Base-by-base conservation (phyloP, 768 basidiomycete species). In the Boletus speciosus region DNA sequence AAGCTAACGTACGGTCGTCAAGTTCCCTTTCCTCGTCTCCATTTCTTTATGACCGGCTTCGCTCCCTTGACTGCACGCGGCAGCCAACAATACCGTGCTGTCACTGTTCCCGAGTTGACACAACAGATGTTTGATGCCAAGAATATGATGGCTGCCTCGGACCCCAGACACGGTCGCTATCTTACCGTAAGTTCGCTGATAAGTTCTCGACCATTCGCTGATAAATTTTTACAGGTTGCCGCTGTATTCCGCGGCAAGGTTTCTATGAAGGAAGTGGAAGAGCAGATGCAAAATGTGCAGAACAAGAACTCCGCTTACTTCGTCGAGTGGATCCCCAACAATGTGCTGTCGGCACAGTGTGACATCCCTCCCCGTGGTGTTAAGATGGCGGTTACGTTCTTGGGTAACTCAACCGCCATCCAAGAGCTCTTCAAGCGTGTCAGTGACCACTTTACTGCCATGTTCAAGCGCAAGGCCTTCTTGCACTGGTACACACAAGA, bases 291-390 rank as follows among this genome's bases (percentile, higher is more conserved):
- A 74, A 90, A 87, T 63, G 93, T 98, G 34, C 90, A 95, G 76
- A 92, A 83, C 82, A 97, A 96, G 84, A 97, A 98, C 81, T 90
- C 93, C 34, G 88, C 92, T 6, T 95, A 97, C 81, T 98, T 98
- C 66, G 95, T 98, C 61, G 95, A 99, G 74, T 99, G 97, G 97
- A 98, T 99, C 62, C 97, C 97, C 65, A 97, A 97, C 85, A 98
- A 98, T 67, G 91, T 98, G 56, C 85, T 94, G 66, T 94, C 93
- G 37, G 94, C 97, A 58, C 94, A 98, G 75, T 98, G 96, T 80
- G 93, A 97, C 76, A 96, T 98, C 65, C 83, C 97, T 66, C 95
- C 97, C 48, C 86, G 93, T 56, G 93, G 93, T 36, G 80, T 92
- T 64, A 95, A 93, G 84, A 95, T 95, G 93, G 88, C 93, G 12